Base-by-base conservation (phyloP, 768 basidiomycete genomes). In the Trichaptum fuscoviolaceum region DNA sequence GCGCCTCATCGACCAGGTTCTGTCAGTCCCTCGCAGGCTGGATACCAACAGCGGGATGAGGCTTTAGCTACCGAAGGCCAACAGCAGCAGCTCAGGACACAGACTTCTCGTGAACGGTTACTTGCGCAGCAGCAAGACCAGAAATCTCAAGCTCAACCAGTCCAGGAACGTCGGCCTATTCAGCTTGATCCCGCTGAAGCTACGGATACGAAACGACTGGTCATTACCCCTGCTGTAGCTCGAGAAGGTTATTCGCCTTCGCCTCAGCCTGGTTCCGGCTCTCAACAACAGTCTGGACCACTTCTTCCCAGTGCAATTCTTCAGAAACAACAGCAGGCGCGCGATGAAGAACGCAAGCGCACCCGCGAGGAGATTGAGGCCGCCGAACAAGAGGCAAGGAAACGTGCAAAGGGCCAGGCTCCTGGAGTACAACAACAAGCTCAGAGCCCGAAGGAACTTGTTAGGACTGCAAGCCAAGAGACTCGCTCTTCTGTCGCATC, bases 151-250 rank as follows among this genome's bases (percentile, higher is more conserved):
- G 42, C 20, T 3, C 42, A 52, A 52, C 42, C 42, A 20, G 42
- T 15, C 68, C 71, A 52, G 71, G 26, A 36, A 75, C 67, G 72
- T 60, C 71, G 1, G 70, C 70, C 72, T 23, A 76, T 75, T 58
- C 71, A 78, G 26, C 76, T 88, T 67, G 94, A 95, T 75, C 89
- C 89, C 17, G 82, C 85, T 0, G 86, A 90, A 63, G 85, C 78
- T 7, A 84, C 79, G 1, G 95, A 92, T 73, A 95, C 94, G 7
- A 84, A 84, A 65, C 88, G 91, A 69, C 79, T 95, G 65, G 89
- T 87, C 10, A 87, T 85, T 66, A 96, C 93, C 0, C 95, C 95
- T 1, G 80, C 84, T 1, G 86, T 96, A 24, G 91, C 87, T 12
- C 87, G 90, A 18, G 86, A 85, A n/a, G 30, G 30, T 8, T 30